Conservation (phyloP, 2,329 filamentous ascomycete genomes). For the Aspergillus cejpii region DNA sequence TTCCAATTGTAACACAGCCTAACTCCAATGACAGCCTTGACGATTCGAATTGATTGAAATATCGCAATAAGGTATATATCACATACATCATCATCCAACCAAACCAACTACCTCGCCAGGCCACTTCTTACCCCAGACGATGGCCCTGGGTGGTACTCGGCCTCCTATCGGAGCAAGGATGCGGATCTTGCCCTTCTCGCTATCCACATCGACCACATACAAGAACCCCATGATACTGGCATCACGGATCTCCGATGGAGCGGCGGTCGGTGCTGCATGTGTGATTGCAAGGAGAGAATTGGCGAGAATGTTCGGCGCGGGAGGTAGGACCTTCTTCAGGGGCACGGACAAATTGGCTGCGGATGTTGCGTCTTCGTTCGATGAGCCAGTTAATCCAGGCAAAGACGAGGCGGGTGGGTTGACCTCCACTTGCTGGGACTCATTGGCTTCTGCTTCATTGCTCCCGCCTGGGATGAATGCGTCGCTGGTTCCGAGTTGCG, state of each 20-base stretch:
- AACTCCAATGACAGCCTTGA: neutral
- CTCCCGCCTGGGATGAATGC: slow-evolving; percentile 33
- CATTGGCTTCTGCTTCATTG: slow-evolving; percentile 20
- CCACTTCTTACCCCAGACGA: slow-evolving; percentile 74
- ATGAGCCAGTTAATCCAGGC: slow-evolving; percentile 19
- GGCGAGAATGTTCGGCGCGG: slow-evolving; percentile 55
- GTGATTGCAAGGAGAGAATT: slow-evolving; percentile 82
- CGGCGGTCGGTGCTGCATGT: slow-evolving; percentile 63
- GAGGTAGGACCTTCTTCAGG: slow-evolving; percentile 59
- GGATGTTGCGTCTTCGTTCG: slow-evolving; percentile 14
- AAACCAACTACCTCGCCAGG: slow-evolving; percentile 77
- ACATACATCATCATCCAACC: slow-evolving; percentile 45
- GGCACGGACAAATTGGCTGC: slow-evolving; percentile 23
- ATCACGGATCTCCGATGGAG: slow-evolving; percentile 65
- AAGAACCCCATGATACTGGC: slow-evolving; percentile 86
- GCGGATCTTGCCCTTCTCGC: slow-evolving; percentile 70
- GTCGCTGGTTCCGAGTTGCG: slow-evolving; percentile 26
- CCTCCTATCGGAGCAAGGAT: slow-evolving; percentile 79
- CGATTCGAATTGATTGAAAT: neutral
- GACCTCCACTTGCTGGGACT: slow-evolving; percentile 13
- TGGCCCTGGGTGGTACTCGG: slow-evolving; percentile 67
- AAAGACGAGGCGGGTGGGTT: slow-evolving; percentile 16
- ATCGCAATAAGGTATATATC: neutral
- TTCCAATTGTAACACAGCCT: neutral
- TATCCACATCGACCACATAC: slow-evolving; percentile 87